These are phyloP conservation scores for Colletotrichum nymphaeae DNA, from an alignment of 2,329 filamentous ascomycete genomes.

Conservation along the genomic window DNA sequence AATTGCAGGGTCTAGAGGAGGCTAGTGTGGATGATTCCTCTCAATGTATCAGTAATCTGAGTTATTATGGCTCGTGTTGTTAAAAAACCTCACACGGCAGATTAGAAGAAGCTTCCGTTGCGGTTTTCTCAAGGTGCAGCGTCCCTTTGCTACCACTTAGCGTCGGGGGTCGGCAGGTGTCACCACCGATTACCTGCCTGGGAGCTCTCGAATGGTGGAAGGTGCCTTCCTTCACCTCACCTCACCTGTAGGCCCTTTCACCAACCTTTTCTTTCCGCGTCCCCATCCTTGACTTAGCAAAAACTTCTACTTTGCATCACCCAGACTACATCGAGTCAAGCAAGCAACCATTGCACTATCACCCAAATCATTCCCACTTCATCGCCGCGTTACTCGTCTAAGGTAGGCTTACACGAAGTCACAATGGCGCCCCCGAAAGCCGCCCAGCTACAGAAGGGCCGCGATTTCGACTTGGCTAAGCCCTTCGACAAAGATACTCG, in stretches of 20 bases:
- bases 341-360: neutral
- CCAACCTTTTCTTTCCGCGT: neutral
- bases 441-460: neutral
- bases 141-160: neutral
- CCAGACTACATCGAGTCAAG: neutral
- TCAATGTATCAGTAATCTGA: slow-evolving; percentile 1
- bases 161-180: neutral
- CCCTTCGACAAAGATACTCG: neutral
- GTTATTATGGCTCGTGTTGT: neutral
- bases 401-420: neutral
- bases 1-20: neutral
- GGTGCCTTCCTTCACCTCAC: neutral
- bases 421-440: slow-evolving; percentile 10
- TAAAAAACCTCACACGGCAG: neutral
- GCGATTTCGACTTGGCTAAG: neutral
- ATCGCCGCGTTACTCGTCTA: neutral
- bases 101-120: neutral
- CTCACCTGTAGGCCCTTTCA: neutral
- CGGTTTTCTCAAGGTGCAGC: neutral
- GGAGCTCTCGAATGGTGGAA: neutral
- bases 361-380: neutral
- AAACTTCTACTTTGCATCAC: neutral
- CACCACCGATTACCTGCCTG: neutral
- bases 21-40: neutral
- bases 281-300: neutral